Base-by-base conservation (phyloP, 2,329 filamentous ascomycete genomes). In the Pseudogymnoascus sp. region DNA sequence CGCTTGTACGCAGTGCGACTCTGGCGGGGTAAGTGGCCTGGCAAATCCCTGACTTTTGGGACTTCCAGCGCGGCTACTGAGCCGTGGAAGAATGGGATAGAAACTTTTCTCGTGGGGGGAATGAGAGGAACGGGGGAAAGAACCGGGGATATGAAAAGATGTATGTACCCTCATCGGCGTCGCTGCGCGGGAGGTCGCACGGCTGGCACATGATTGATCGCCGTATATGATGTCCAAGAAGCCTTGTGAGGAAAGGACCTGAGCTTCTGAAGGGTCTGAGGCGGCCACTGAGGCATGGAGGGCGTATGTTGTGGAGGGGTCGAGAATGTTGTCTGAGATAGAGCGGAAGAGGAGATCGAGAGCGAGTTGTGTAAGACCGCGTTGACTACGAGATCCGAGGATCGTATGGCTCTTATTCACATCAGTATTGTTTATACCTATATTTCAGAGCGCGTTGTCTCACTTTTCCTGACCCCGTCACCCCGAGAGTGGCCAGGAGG, bases 401-500 rank as follows among this genome's bases (percentile, higher is more conserved):
- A 97, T 96, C 0, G 95, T 99, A 75, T 99, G 93, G 67, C 91
- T 96, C 93, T 97, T 72, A 19, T 21, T 56, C 21, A 23, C 11
- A 26, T 66, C 59, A 64, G 64, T 38, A 65, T 63, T 37, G 42
- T 17, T n/a, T 37, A 33, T 7, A 44, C 15, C n/a, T 21, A 17
- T 21, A 40, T 13, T 40, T 17, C 7, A 23, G 44, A 23, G 31
- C 31, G 7, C 21, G 19, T 11, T 17, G 17, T 64, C 71, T 59
- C 70, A 96, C 93, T 87, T 99, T 99, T 75, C 95, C 95, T 60
- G 93, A 97, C 11, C 95, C 95, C 7, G 93, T 97, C 46, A 97
- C 92, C 15, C 95, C 95, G 64, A 99, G 76, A 6, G 95, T 97
- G 31, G 95, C 95, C 62, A 99, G 79, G 63, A 97, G 78, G 9